Evolutionary conservation across 1,284 basidiomycete genomes (phyloP).

Genomic region (Cryptococcus amylolentus): DNA sequence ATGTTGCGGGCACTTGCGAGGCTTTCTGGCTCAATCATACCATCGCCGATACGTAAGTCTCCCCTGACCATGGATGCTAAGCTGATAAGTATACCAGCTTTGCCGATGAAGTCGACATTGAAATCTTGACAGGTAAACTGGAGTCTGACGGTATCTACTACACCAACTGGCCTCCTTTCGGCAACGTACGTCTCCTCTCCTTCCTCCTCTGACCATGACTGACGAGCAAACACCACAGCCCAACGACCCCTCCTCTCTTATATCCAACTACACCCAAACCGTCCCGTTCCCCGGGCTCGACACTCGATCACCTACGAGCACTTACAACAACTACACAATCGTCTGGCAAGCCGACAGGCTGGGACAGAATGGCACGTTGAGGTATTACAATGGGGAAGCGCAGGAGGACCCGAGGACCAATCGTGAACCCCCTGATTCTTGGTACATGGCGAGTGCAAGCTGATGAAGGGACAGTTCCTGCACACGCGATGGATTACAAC

Average conservation of each 20-base stretch:
- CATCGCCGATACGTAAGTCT: constrained; percentile 3
- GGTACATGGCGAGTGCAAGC: background rate
- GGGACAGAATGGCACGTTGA: background rate
- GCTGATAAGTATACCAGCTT: constrained; percentile 1
- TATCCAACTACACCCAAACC: background rate
- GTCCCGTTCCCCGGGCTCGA: background rate
- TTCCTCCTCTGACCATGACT: background rate
- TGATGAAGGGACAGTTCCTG: background rate
- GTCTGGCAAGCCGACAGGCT: constrained; percentile 2
- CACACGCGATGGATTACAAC: constrained; percentile 4
- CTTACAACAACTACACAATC: constrained; percentile 17
- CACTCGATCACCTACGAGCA: constrained; percentile 4
- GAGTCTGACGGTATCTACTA: constrained; percentile 1
- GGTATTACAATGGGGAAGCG: background rate
- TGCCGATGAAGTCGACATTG: constrained; percentile 13
- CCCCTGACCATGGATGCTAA: background rate
- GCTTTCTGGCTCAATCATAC: constrained; percentile 2
- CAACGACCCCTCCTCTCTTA: constrained; percentile 8
- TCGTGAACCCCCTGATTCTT: no score
- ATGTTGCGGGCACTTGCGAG: constrained; percentile 3
- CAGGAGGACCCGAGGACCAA: background rate
- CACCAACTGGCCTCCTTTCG: constrained; percentile 8
- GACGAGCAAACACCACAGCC: background rate
- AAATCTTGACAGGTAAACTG: constrained; percentile 11
- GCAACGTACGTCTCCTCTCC: constrained; percentile 6